Evolutionary conservation across 306 rosid genomes (phyloP), one percentile per base, ranked within the genome.

Genomic region (Citrullus amarus): DNA sequence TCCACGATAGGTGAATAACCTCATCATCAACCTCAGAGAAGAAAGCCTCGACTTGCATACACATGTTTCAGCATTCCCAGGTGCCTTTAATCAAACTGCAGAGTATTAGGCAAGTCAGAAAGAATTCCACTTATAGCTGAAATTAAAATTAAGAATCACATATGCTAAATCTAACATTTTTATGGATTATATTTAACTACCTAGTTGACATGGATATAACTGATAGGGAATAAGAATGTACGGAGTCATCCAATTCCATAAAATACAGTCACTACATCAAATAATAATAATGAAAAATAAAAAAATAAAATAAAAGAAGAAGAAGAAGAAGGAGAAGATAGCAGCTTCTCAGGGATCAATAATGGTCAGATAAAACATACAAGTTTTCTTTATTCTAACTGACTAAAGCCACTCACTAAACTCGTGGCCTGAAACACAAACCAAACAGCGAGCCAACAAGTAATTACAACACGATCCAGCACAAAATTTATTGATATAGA

Each of bases 21-120:
- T 79, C 87, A 78, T 83, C 76, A 84, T 83, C 76, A 84, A 79
- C 61, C 71, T 77, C 81, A 71, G 80, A 83, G 80, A 85, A 78
- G 76, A 88, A 90, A 63, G 60, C 82, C 81, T 86, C 82, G 7
- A 84, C 86, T 82, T 82, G 68, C 66, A 95, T 80, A 87, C 96
- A 89, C 99, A 95, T 95, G 90, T 91, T 95, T 87, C 97, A 79
- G 97, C 99, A 95, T 95, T 88, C 97, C 98, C 91, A 79, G 80
- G 79, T 74, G 53, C 82, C 84, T 86, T 83, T 70, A 77, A 78
- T 63, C 78, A 81, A 81, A 76, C 89, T 68, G 77, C 70, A 82
- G 80, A 86, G 78, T 28, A 76, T 36, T 55, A 78, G 18, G 75
- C 75, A 62, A 77, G 59, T 72, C 44, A 72, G 44, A 30, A 16